A percentile compares a stretch with the other conserved stretches of the same genome.
Evolutionary conservation across 225 moss, liverwort and hornwort genomes (phyloP).

Genomic region (Sphagnum tenellum): DNA sequence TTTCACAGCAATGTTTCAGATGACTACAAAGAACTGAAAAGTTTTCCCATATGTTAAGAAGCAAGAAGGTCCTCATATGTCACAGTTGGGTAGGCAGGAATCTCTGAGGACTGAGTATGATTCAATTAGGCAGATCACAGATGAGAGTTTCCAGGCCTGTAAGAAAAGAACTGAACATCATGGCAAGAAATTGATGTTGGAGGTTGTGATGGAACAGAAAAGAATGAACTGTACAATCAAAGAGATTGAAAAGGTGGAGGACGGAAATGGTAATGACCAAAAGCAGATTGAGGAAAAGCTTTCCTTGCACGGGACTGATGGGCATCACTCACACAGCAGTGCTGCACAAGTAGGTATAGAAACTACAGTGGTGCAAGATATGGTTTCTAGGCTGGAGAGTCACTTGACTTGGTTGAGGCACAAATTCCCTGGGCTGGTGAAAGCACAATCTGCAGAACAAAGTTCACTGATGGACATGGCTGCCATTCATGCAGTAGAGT

Average conservation of each 20-base stretch:
- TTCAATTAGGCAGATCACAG: no score
- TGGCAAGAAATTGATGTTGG: constrained; percentile 3
- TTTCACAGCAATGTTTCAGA: no score
- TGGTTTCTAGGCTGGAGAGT: constrained; percentile 55
- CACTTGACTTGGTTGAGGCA: constrained; percentile 57
- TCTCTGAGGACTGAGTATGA: no score
- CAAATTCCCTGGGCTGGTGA: constrained; percentile 55
- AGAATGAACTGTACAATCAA: not conserved
- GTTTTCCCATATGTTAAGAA: no score
- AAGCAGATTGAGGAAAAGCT: constrained; percentile 16
- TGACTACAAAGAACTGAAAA: no score
- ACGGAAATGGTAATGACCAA: constrained; percentile 11
- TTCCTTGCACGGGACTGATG: constrained; percentile 19
- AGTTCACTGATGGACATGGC: constrained; percentile 47
- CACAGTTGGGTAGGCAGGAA: no score
- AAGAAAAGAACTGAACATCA: not conserved
- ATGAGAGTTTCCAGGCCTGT: no score
- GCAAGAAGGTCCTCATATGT: no score
- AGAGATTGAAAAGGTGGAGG: constrained; percentile 5
- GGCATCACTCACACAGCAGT: constrained; percentile 21
- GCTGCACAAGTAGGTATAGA: constrained; percentile 12
- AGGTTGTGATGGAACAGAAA: constrained; percentile 4
- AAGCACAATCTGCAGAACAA: constrained; percentile 59
- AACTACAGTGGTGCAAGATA: constrained; percentile 32
- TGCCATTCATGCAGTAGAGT: constrained; percentile 55